Percentiles rank a stretch among this genome's conserved stretches.
Evolutionary conservation across 306 rosid genomes (phyloP).

Genomic region (Castanea mollissima): DNA sequence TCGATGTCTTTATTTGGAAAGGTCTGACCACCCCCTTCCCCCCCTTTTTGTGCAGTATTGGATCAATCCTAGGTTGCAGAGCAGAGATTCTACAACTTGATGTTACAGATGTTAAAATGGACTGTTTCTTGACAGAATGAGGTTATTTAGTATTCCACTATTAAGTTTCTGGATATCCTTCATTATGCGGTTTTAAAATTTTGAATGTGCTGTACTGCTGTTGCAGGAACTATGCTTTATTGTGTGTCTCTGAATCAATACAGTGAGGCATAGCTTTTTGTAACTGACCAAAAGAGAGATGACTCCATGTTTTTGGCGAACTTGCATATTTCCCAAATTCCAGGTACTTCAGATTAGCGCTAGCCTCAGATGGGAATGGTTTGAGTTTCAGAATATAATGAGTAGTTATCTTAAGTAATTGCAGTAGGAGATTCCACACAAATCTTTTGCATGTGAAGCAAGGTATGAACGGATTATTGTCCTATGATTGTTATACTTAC

Average conservation of each 20-base stretch:
- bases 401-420: neutral
- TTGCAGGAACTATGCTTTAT: neutral
- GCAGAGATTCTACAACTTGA: constrained; percentile 89
- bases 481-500: neutral
- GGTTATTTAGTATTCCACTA: constrained; percentile 3
- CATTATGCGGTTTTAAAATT: neutral
- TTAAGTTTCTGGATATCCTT: neutral
- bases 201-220: neutral
- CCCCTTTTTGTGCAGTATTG: constrained; percentile 49
- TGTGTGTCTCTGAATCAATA: neutral
- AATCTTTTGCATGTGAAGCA: neutral
- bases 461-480: neutral
- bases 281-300: neutral
- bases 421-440: neutral
- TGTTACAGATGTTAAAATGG: constrained; percentile 93
- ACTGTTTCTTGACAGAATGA: constrained; percentile 47
- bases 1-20: neutral
- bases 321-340: neutral
- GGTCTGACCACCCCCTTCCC: neutral
- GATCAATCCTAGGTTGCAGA: constrained; percentile 79
- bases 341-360: neutral
- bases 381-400: neutral
- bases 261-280: neutral
- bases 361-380: neutral
- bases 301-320: neutral